Evolutionary conservation across 352 stramenopile genomes (phyloP), one percentile per base, ranked within the genome.

Genomic region (Phytophthora constricta): DNA sequence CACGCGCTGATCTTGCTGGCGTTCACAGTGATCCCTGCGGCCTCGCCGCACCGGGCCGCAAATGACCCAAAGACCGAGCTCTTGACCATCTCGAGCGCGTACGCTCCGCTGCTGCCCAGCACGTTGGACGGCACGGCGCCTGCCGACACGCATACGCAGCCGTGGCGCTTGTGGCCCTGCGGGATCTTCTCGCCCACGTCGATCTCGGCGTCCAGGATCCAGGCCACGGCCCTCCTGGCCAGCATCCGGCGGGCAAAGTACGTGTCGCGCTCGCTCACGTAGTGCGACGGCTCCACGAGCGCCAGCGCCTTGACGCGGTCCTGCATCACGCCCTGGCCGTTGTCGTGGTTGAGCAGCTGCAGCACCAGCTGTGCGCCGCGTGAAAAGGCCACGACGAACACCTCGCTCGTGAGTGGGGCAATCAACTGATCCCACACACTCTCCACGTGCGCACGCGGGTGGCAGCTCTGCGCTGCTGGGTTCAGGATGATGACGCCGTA

Each of bases 401-500:
- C 65, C 42, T 93, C 84, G 55, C 74, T 89, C 2, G 67, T 25
- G 46, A 91, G 62, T 11, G 87, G 87, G 13, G 75, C 86, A 20
- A 96, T 72, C 41, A 96, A 70, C 57, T 86, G 74, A 70, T 96
- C 86, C 87, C 87, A 96, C 7, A 78, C 87, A 39, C 81, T 87
- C 61, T 92, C 84, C 4, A 96, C 84, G 60, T 95, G 87, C 26
- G 78, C 52, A 20, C 81, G 78, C 19, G 86, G 83, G 68, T 93
- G 84, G 63, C 84, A 93, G 25, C 80, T 79, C 65, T 94, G 84
- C 26, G 81, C 86, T 9, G 86, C 86, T 0, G 87, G 87, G 68
- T 96, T 96, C 63, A 94, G 66, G 53, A 96, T 92, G 28, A 96
- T 58, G 0, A 96, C 78, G 53, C 87, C 87, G 56, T 96, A 96